Conservation (phyloP, 2,329 filamentous ascomycete genomes). For the Talaromyces funiculosus region DNA sequence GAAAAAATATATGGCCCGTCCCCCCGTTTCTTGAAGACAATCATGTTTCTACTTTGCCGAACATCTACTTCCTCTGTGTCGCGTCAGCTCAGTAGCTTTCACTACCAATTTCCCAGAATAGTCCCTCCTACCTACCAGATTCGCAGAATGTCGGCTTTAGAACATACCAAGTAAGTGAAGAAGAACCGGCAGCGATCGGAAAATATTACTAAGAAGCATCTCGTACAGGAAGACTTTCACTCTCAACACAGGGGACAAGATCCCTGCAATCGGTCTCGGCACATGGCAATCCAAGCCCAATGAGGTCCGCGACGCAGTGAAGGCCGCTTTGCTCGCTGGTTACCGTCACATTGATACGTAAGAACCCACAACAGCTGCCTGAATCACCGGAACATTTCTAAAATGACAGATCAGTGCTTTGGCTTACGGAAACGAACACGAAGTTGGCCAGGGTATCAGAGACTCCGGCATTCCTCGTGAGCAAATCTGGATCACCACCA, state of each 20-base stretch:
- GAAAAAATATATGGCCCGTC: neutral
- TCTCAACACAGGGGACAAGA: constrained; percentile 46
- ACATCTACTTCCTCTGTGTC: neutral
- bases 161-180: constrained; percentile 26
- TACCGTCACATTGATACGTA: constrained; percentile 54
- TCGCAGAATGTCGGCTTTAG: constrained; percentile 24
- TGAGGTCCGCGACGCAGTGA: constrained; percentile 47
- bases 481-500: constrained; percentile 64
- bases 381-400: neutral
- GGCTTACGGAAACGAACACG: constrained; percentile 59
- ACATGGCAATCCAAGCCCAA: constrained; percentile 53
- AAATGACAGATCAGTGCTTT: constrained; percentile 25
- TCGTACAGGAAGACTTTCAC: constrained; percentile 35
- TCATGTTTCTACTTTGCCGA: neutral
- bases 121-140: constrained; percentile 3
- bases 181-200: neutral
- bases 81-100: neutral
- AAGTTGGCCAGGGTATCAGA: constrained; percentile 61
- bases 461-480: constrained; percentile 61
- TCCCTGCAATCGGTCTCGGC: constrained; percentile 48
- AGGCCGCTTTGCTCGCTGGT: constrained; percentile 45
- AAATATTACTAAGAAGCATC: neutral
- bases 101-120: neutral
- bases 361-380: constrained; percentile 14
- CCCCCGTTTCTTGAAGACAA: neutral